Base-by-base conservation (phyloP, 768 basidiomycete species). In the Lepiota brunneoincarnata region DNA sequence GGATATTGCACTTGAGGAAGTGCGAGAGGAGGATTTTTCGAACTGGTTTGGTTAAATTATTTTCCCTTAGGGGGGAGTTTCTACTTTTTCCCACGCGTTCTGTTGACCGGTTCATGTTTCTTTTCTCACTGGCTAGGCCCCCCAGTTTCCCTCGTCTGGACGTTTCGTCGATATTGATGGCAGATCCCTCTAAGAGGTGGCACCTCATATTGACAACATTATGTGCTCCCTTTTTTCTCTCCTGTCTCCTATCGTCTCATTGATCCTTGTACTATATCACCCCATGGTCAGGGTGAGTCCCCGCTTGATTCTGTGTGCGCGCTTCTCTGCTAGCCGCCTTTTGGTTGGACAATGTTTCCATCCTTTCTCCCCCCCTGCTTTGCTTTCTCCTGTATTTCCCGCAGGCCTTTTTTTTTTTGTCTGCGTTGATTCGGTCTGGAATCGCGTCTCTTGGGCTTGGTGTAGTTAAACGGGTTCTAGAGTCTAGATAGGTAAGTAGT, bases 21-120 rank as follows among this genome's bases (percentile, higher is more conserved):
- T 54, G 43, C 38, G 35, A 10, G 52, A 54, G 44, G 52, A 54
- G 17, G 44, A 54, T 12, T 38, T 54, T 18, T 9, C 26, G n/a
- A 47, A 28, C 14, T 54, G 52, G 52, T 54, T 54, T 54, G 42
- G 38, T 18, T 21, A 36, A 36, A 23, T 21, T 23, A 15, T 38
- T 28, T 10, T n/a, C 23, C 11, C 26, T 37, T 48, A 21, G 31
- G 31, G 31, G 31, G 31, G 31, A 31, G n/a, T 2, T n/a, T 47
- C 35, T n/a, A 20, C 11, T 36, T 18, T 35, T 6, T 10, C n/a
- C 10, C 20, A 10, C 14, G 12, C 17, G 10, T 34, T 47, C 14
- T 17, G 17, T 47, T 17, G 31, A 34, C 6, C 20, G 45, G 18
- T 47, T 47, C 31, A 20, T 21, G 31, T 21, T 20, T 21, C 18